Conservation (phyloP, 1,284 basidiomycete species). For the Tilletiopsis washingtonensis region DNA sequence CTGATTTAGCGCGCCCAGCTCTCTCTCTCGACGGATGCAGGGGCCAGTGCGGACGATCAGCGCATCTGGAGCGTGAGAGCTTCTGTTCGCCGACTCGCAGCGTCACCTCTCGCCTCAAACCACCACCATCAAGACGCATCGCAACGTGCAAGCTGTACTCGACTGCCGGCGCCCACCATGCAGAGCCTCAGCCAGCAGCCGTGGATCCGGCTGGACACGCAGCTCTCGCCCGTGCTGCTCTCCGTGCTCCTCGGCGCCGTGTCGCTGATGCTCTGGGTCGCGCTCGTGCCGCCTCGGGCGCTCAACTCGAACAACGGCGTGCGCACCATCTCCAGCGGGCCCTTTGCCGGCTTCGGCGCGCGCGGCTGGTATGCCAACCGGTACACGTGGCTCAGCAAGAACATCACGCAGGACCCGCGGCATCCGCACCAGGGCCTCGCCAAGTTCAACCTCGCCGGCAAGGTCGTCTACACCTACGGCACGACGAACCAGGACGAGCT, state of each 20-base stretch:
- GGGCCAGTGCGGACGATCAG: too few relatives aligned
- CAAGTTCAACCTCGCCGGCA: conserved; percentile 13
- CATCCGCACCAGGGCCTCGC: conserved; percentile 13
- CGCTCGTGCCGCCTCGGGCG: conserved; percentile 9
- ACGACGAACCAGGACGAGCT: conserved; percentile 5
- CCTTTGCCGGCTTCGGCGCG: conserved; percentile 8
- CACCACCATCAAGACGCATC: too few relatives aligned
- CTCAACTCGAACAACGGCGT: conserved; percentile 2
- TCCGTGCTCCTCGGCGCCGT: background rate
- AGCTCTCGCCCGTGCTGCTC: background rate
- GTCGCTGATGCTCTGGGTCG: conserved; percentile 2
- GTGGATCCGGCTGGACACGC: too few relatives aligned
- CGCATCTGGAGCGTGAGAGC: too few relatives aligned
- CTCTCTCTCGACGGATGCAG: too few relatives aligned
- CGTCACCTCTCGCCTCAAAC: too few relatives aligned
- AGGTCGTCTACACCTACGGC: conserved; percentile 13
- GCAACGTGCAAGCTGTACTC: too few relatives aligned
- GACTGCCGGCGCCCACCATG: too few relatives aligned
- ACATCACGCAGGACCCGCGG: conserved; percentile 6
- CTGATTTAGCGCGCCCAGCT: too few relatives aligned
- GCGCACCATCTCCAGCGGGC: background rate
- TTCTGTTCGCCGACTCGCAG: too few relatives aligned
- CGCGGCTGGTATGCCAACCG: conserved; percentile 12
- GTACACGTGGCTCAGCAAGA: conserved; percentile 8
- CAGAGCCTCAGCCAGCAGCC: too few relatives aligned